A percentile compares a stretch with the other conserved stretches of the same genome.
These are phyloP conservation scores for Vitis hybrid DNA, from an alignment of 177 flowering plant genomes.

Conservation along the genomic window DNA sequence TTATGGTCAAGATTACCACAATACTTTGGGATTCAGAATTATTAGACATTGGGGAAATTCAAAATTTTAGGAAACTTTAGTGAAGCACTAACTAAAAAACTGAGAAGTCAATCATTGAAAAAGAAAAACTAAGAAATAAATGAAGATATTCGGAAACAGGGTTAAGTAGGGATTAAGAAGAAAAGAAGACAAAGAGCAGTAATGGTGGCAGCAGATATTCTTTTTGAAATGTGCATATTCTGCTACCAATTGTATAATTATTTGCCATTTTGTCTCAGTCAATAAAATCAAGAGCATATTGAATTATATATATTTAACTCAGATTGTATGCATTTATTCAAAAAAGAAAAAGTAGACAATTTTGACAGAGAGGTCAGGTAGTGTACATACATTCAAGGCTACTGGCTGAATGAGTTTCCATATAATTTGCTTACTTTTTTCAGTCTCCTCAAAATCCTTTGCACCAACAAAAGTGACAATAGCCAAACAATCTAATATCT, in stretches of 20 bases:
- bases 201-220: background rate
- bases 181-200: background rate
- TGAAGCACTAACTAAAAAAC: no score
- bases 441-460: slow-evolving; percentile 10
- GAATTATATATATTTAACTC: no score
- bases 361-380: no score
- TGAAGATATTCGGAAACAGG: background rate
- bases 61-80: background rate
- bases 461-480: slow-evolving; percentile 21
- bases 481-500: slow-evolving; percentile 20
- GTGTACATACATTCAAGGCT: slow-evolving; percentile 6
- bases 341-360: no score
- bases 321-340: no score
- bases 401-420: slow-evolving; percentile 14
- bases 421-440: slow-evolving; percentile 20
- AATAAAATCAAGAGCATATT: background rate
- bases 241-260: background rate
- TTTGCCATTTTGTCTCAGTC: background rate
- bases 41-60: background rate
- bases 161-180: background rate
- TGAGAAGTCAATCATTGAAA: no score
- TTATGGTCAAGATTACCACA: no score
- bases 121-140: no score
- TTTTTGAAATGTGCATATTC: background rate
- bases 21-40: background rate